Base-by-base conservation (phyloP, 1,284 basidiomycete genomes). In the Schizopora paradoxa region DNA sequence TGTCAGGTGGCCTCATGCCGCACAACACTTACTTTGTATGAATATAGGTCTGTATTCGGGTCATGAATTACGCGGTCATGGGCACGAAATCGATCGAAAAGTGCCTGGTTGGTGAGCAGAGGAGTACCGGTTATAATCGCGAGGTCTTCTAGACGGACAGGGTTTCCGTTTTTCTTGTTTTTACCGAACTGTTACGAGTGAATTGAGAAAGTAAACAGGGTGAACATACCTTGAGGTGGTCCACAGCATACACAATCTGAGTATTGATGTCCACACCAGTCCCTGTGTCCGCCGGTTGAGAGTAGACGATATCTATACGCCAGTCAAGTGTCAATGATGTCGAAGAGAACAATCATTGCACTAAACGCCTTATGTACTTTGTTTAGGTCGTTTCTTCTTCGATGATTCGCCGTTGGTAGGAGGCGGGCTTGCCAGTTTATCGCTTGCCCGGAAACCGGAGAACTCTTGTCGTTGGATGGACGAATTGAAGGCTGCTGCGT, bases 211-310 rank as follows among this genome's bases (percentile, higher is more conserved):
- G 23, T 44, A 8, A 32, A 44, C 29, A 21, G 21, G 31, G 22
- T 13, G 25, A 18, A 44, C 60, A 72, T 73, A 68, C 66, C 69
- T 90, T 92, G 49, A 95, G 76, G 59, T 86, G 77, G 57, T 82
- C 81, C 26, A 95, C 80, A 7, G 86, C 86, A 57, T 89, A 90
- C 2, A 91, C 79, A 28, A 95, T 73, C 63, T 92, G 89, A 0
- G 91, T 94, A 58, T 88, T 89, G 51, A 87, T 74, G 67, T 94
- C 87, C 36, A 67, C 74, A 6, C 89, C 90, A 6, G 82, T 79
- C 6, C 88, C 87, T 2, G 86, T 91, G 58, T 90, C 81, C 19
- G 82, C 81, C 4, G 91, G 89, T 61, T 93, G 90, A 11, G 89
- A 88, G 64, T 82, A 90, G 11, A 90, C 83, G 49, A 83, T 67